Evolutionary conservation across 2,329 filamentous ascomycete genomes (phyloP), one percentile per base, ranked within the genome.

Genomic region (Exophiala xenobiotica): DNA sequence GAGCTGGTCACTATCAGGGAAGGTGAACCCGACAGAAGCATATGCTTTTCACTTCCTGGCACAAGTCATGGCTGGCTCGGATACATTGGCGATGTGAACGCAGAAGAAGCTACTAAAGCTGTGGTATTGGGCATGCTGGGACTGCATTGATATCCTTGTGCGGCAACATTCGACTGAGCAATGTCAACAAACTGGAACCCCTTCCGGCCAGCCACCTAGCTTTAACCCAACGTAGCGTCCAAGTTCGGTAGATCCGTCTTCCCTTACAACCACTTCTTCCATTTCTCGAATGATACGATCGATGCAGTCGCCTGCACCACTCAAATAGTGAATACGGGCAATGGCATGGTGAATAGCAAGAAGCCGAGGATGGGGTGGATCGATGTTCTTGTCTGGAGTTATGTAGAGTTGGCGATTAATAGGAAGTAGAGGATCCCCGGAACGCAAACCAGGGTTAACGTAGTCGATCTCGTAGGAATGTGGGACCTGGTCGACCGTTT

Each of bases 351-450:
- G 63, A 39, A 66, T 50, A 22, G 22, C 46, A 9, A 63, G 53
- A 40, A 64, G 58, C 39, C 53, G 52, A 45, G 53, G 37, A 23
- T 59, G 59, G 46, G 63, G 64, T 39, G 64, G 63, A 43, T 67
- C 64, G 55, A 62, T 61, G 9, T 64, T 64, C 46, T 63, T 57
- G 60, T 56, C 38, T 12, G 51, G 40, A 41, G 52, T 68, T 14
- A 67, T 59, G 26, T 22, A 49, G n/a, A 60, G 56, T 23, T 39
- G 51, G 8, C 58, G 56, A 40, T 46, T 59, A 22, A 63, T 51
- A 14, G 54, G 61, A 40, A 63, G 50, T 39, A 56, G 43, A 42
- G 42, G 46, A 51, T 42, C 22, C 6, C 46, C 48, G 51, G 57
- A 46, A 48, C 22, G 41, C 16, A 16, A 8, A 19, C 11, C 9